Base-by-base conservation (phyloP, 1,284 basidiomycete species). In the Microbotryum intermedium region DNA sequence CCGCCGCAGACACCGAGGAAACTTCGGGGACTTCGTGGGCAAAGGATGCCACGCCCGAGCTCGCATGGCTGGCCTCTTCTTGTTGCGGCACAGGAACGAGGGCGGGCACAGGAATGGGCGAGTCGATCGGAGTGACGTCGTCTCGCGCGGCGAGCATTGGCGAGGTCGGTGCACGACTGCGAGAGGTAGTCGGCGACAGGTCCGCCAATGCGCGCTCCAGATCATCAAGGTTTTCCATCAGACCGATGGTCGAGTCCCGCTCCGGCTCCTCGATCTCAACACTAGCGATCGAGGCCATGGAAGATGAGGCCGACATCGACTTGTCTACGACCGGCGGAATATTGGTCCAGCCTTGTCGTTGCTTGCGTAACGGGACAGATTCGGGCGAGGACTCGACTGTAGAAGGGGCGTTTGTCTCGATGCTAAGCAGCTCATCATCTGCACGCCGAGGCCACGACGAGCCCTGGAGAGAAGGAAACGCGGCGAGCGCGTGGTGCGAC, bases 191-290 rank as follows among this genome's bases (percentile, higher is more conserved):
- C n/a, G 69, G 69, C 9, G 69, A 69, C 2, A 70, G 59, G 30
- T 69, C 68, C 3, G 59, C 62, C 43, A 70, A 57, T 3, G 69
- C 69, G 18, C 68, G 66, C 49, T 70, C 69, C 49, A 70, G 63
- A 26, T 70, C 66, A 53, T 70, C 64, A 26, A 70, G 58, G 42
- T 70, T 67, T 45, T 68, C 62, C 68, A 65, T 64, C 29, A 70
- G 55, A 8, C 64, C 65, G 23, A 66, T 57, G 20, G 60, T 64
- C 23, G 66, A 66, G 21, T 61, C 57, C 16, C 69, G 53, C 9
- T 59, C 39, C 5, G 53, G 50, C 21, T 63, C 61, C 43, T 23
- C 28, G 16, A 23, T 53, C 28, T 53, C 10, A 21, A 43, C n/a
- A 21, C n/a, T 44, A 1, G 61, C 57, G 46, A 62, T 55, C 6